phyloP scores from a whole-genome alignment of 78 protist species.

The Andalucia godoyi region DNA sequence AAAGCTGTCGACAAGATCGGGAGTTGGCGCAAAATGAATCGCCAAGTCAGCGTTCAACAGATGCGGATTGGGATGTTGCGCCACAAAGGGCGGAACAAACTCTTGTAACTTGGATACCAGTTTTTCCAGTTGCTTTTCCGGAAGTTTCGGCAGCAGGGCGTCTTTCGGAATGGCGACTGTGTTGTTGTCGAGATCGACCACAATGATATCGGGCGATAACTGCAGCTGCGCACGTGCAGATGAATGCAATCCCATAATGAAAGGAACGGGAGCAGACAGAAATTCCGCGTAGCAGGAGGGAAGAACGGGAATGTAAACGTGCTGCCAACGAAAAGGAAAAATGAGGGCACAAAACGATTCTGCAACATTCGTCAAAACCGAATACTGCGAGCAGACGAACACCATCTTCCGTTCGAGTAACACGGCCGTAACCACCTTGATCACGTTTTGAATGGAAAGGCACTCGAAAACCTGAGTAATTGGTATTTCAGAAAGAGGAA shows the following conservation, averaged over 20 bases:
- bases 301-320: slow-evolving; percentile 46
- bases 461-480: slow-evolving; percentile 7
- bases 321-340: slow-evolving; percentile 50
- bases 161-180: neutral
- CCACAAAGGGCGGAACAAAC: too few species aligned
- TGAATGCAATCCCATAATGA: slow-evolving; percentile 39
- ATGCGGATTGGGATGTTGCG: too few species aligned
- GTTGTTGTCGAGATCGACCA: slow-evolving; percentile 37
- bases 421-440: neutral
- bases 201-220: slow-evolving; percentile 10
- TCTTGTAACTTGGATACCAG: neutral
- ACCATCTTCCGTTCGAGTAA: slow-evolving; percentile 12
- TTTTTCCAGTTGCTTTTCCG: neutral
- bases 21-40: too few species aligned
- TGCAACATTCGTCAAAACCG: slow-evolving; percentile 28
- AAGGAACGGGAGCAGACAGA: slow-evolving; percentile 52
- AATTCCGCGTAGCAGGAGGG: slow-evolving; percentile 24
- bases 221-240: neutral
- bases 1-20: neutral
- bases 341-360: slow-evolving; percentile 25
- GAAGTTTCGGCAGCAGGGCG: neutral
- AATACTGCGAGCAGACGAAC: slow-evolving; percentile 7
- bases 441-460: slow-evolving; percentile 1
- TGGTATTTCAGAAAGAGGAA: slow-evolving; percentile 13
- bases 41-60: too few species aligned